Evolutionary conservation across 352 stramenopile genomes (phyloP).

Genomic region (Phytophthora pluvialis): DNA sequence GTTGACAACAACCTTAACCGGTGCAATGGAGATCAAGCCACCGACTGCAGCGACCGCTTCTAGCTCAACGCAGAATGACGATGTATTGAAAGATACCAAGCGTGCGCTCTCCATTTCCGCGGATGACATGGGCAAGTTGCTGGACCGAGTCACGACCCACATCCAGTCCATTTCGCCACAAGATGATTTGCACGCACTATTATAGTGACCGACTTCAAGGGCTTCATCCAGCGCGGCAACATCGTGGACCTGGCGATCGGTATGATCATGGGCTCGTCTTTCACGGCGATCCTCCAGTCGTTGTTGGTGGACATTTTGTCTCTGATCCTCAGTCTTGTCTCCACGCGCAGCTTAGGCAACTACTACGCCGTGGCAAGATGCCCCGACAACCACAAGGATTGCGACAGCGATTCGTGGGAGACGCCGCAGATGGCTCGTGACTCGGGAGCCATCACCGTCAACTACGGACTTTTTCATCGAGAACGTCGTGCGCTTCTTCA

Average conservation of each 20-base stretch:
- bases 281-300: slow-evolving; percentile 67
- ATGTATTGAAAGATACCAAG: background rate
- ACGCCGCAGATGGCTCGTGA: background rate
- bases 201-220: slow-evolving; percentile 55
- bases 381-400: background rate
- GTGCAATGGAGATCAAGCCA: background rate
- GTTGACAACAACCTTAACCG: no score
- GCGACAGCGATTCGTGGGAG: background rate
- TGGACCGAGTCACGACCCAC: slow-evolving; percentile 6
- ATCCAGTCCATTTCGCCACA: slow-evolving; percentile 4
- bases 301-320: slow-evolving; percentile 68
- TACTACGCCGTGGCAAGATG: no score
- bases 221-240: slow-evolving; percentile 66
- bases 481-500: slow-evolving; percentile 63
- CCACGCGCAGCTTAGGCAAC: background rate
- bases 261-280: slow-evolving; percentile 64
- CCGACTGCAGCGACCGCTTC: background rate
- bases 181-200: background rate
- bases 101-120: background rate
- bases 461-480: slow-evolving; percentile 44
- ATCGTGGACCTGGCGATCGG: slow-evolving; percentile 65
- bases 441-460: no score
- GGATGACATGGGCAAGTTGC: background rate
- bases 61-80: background rate
- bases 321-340: slow-evolving; percentile 69